A percentile compares a stretch with the other conserved stretches of the same genome.
phyloP scores from a whole-genome alignment of 768 basidiomycete genomes.

The Amanita pseudoporphyria region DNA sequence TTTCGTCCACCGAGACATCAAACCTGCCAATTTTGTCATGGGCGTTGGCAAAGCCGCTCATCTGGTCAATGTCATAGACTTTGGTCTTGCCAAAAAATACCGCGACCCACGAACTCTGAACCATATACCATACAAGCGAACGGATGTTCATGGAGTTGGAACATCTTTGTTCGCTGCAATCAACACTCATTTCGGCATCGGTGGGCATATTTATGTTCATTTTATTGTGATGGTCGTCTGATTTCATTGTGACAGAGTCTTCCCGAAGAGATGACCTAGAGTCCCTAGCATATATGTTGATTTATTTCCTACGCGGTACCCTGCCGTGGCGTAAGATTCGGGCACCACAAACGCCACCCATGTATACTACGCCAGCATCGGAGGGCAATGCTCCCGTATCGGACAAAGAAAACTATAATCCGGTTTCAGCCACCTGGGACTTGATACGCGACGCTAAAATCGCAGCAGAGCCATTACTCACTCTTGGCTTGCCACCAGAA shows the following conservation, averaged over 20 bases:
- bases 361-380: slow-evolving; percentile 15
- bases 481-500: slow-evolving; percentile 69
- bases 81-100: slow-evolving; percentile 76
- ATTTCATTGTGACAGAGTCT: slow-evolving; percentile 37
- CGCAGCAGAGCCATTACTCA: slow-evolving; percentile 54
- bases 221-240: slow-evolving; percentile 8
- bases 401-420: slow-evolving; percentile 31
- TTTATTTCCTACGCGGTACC: slow-evolving; percentile 71
- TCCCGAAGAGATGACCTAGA: slow-evolving; percentile 76
- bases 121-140: slow-evolving; percentile 67
- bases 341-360: slow-evolving; percentile 32
- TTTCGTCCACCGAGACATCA: slow-evolving; percentile 94
- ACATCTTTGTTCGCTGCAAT: slow-evolving; percentile 69
- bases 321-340: slow-evolving; percentile 73
- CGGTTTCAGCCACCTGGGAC: slow-evolving; percentile 66
- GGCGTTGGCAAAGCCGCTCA: slow-evolving; percentile 47
- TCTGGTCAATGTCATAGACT: slow-evolving; percentile 88
- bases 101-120: slow-evolving; percentile 53
- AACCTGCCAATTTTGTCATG: slow-evolving; percentile 99
- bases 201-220: slow-evolving; percentile 27
- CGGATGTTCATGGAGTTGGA: slow-evolving; percentile 71
- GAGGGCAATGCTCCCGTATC: slow-evolving; percentile 11
- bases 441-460: slow-evolving; percentile 68
- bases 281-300: slow-evolving; percentile 73
- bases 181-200: slow-evolving; percentile 67